Evolutionary conservation across 352 stramenopile genomes (phyloP).

Genomic region (Phytophthora syringae): DNA sequence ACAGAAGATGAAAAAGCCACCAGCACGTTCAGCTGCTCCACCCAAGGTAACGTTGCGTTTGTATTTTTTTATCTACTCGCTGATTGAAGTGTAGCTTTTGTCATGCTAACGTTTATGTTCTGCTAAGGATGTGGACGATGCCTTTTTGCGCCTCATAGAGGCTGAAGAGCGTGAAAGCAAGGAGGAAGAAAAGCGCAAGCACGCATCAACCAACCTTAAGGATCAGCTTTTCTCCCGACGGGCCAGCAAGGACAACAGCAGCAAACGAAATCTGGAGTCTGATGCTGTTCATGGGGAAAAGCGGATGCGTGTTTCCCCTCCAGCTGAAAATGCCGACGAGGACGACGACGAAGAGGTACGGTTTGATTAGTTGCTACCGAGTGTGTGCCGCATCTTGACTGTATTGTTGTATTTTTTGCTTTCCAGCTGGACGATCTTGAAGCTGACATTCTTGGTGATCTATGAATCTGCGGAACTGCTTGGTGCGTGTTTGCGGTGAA

Average conservation of each 20-base stretch:
- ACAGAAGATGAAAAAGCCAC: constrained; percentile 28
- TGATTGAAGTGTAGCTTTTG: neutral
- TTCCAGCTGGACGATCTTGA: constrained; percentile 75
- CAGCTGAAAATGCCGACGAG: constrained; percentile 39
- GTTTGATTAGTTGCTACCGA: constrained; percentile 16
- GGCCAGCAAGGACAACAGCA: constrained; percentile 34
- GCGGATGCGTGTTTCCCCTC: constrained; percentile 24
- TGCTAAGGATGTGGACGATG: constrained; percentile 73
- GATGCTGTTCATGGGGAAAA: constrained; percentile 26
- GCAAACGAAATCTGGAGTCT: constrained; percentile 28
- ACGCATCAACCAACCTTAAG: constrained; percentile 56
- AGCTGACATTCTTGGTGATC: constrained; percentile 70
- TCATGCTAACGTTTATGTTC: constrained; percentile 8
- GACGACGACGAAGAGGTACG: constrained; percentile 49
- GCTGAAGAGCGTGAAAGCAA: constrained; percentile 75
- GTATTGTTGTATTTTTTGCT: neutral
- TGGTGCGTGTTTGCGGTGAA: neutral
- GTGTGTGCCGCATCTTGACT: constrained; percentile 3
- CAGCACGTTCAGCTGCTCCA: constrained; percentile 16
- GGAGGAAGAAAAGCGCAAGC: constrained; percentile 64
- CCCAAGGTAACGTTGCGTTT: constrained; percentile 31
- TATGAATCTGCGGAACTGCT: constrained; percentile 37
- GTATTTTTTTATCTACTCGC: neutral
- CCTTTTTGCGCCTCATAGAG: constrained; percentile 78
- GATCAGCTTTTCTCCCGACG: constrained; percentile 64